Conservation (phyloP, 2,329 filamentous ascomycete genomes). For the Blastomyces gilchristii region DNA sequence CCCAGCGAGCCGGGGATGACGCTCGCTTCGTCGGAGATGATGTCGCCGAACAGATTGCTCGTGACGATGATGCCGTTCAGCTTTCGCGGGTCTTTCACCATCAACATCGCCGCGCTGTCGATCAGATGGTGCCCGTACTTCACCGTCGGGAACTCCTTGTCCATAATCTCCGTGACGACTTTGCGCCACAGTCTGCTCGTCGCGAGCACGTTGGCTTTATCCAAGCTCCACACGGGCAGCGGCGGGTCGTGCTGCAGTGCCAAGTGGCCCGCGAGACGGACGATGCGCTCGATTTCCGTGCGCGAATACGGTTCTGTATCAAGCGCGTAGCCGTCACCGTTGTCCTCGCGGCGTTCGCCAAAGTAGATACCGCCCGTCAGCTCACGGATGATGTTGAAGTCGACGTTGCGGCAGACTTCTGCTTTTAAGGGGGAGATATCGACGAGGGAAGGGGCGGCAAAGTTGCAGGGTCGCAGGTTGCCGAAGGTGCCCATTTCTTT, state of each 20-base stretch:
- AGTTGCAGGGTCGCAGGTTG: conserved; percentile 92
- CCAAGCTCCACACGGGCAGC: conserved; percentile 70
- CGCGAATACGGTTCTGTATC: conserved; percentile 84
- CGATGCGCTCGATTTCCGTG: conserved; percentile 77
- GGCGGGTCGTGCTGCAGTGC: conserved; percentile 68
- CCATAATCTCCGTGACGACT: conserved; percentile 74
- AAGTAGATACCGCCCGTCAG: conserved; percentile 93
- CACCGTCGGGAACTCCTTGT: conserved; percentile 77
- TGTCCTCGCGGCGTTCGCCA: conserved; percentile 68
- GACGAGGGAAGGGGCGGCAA: conserved; percentile 77
- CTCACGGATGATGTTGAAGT: conserved; percentile 89
- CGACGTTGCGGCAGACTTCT: conserved; percentile 70
- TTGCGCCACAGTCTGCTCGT: conserved; percentile 84
- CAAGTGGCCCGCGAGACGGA: conserved; percentile 68
- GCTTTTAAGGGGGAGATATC: conserved; percentile 79
- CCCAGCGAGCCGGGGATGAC: conserved; percentile 89
- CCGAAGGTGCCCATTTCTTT: conserved; percentile 92
- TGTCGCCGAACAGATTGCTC: conserved; percentile 91
- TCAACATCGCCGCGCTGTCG: conserved; percentile 92
- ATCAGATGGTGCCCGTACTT: conserved; percentile 83
- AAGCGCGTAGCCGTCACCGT: conserved; percentile 62
- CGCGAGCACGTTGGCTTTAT: conserved; percentile 94
- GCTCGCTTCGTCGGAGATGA: conserved; percentile 88
- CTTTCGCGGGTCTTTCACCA: conserved; percentile 83
- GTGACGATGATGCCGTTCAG: conserved; percentile 89